phyloP scores from a whole-genome alignment of 768 basidiomycete species.

The Termitomyces sp. region DNA sequence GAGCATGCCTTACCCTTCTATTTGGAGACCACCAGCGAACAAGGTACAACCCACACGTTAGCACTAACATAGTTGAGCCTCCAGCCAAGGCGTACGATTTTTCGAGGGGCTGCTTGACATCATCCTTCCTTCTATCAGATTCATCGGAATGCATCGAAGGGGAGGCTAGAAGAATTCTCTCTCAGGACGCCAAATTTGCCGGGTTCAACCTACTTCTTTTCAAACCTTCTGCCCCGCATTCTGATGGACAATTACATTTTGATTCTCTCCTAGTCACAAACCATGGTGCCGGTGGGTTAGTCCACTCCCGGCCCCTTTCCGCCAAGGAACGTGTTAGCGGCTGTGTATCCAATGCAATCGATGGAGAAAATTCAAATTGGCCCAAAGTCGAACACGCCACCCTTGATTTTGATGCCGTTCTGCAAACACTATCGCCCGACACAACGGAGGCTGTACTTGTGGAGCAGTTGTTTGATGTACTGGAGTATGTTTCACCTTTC shows the following conservation, averaged over 20 bases:
- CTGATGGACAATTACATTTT: slow-evolving; percentile 32
- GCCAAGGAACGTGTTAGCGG: slow-evolving; percentile 43
- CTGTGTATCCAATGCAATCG: slow-evolving; percentile 72
- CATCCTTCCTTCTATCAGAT: slow-evolving; percentile 60
- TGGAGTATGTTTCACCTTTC: slow-evolving; percentile 51
- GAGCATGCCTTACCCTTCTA: slow-evolving; percentile 23
- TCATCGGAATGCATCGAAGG: slow-evolving; percentile 41
- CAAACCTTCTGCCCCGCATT: slow-evolving; percentile 28
- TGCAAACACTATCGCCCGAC: slow-evolving; percentile 29
- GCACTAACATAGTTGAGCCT: slow-evolving; percentile 85
- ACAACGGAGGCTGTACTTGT: slow-evolving; percentile 47
- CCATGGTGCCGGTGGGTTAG: slow-evolving; percentile 57
- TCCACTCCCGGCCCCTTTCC: slow-evolving; percentile 50
- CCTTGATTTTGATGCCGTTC: slow-evolving; percentile 35
- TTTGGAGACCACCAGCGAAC: slow-evolving; percentile 3
- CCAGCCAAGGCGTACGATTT: slow-evolving; percentile 31
- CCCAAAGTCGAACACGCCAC: slow-evolving; percentile 66
- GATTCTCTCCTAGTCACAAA: slow-evolving; percentile 62
- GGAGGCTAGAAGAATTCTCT: slow-evolving; percentile 39
- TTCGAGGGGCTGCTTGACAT: slow-evolving; percentile 65
- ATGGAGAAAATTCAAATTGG: slow-evolving; percentile 59
- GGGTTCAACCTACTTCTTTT: slow-evolving; percentile 81
- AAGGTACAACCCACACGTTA: slow-evolving; percentile 27
- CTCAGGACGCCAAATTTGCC: slow-evolving; percentile 51
- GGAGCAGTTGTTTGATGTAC: slow-evolving; percentile 55